Conservation (phyloP, 345 rosid genomes). For the Salix brachista region DNA sequence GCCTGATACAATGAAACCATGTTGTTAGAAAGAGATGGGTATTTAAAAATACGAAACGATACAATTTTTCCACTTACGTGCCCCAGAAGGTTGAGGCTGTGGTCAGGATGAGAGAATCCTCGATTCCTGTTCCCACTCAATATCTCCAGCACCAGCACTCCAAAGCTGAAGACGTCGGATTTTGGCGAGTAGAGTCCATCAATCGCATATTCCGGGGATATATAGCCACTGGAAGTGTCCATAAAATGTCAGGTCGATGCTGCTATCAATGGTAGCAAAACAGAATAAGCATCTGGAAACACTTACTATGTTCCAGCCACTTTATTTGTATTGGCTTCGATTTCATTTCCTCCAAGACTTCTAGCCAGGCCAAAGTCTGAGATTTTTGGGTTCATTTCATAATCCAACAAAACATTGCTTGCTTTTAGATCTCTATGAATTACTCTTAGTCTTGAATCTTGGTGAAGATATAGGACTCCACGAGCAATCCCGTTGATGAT, state of each 20-base stretch:
- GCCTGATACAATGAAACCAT: conserved; percentile 13
- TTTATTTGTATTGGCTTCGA: not conserved
- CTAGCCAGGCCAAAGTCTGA: not conserved
- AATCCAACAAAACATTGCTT: not conserved
- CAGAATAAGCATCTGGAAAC: not conserved
- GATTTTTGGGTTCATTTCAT: conserved; percentile 6
- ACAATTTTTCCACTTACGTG: not conserved
- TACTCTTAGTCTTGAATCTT: conserved; percentile 35
- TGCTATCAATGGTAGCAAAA: not conserved
- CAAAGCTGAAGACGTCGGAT: not conserved
- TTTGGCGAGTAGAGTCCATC: too few relatives aligned
- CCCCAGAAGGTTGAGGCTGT: not conserved
- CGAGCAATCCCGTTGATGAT: conserved; percentile 35
- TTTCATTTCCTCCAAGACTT: not conserved
- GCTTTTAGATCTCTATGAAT: conserved; percentile 33
- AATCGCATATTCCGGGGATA: too few relatives aligned
- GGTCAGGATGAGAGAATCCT: not conserved
- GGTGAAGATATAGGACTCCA: conserved; percentile 31
- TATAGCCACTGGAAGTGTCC: not conserved
- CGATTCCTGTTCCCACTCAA: not conserved
- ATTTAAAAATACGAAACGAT: not conserved
- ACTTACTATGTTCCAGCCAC: conserved; percentile 4
- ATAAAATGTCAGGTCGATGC: not conserved
- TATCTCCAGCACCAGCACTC: not conserved
- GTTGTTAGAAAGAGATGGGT: not conserved